Evolutionary conservation across 768 basidiomycete species (phyloP), one percentile per base, ranked within the genome.

Genomic region (Termitomyces heimii): DNA sequence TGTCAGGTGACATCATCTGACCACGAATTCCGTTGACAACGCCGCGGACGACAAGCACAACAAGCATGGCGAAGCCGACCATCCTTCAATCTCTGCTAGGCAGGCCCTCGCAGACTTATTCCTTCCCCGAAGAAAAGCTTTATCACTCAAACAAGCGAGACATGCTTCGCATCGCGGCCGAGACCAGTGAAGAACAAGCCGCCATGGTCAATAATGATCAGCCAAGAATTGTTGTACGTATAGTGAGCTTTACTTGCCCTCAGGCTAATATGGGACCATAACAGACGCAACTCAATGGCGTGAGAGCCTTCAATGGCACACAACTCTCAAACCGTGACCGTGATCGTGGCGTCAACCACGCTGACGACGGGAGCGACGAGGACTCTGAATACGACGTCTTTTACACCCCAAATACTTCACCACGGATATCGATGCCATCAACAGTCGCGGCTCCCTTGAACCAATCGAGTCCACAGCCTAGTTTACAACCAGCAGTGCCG

Each of bases 81-180:
- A 66, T 85, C 48, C 63, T 85, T 53, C 87, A 89, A 68, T 76
- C 75, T 40, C 67, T 89, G 44, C 75, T 91, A 43, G 80, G 82
- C 52, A 68, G 76, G 52, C 88, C 88, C 12, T 88, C 87, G 1
- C 83, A 87, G 66, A 71, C 77, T 0, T 90, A 90, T 67, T 65
- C 70, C 9, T 71, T 75, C 54, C 79, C 79, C 0, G 60, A 64
- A 22, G 67, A 71, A 56, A 78, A 76, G 63, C 73, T 78, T 5
- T 83, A 82, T 62, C 75, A 79, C 60, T 83, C 80, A 0, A 78
- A 74, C 12, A 81, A 78, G 66, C 65, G 72, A 54, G 76, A 80
- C 52, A 75, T 85, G 68, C 63, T 81, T 61, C 77, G 78, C 13
- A 75, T 82, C 58, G 81, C 81, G 2, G 71, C 77, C 44, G 74